These are phyloP conservation scores for Cutaneotrichosporon cavernicola DNA, from an alignment of 1,284 basidiomycete genomes.

Conservation along the genomic window DNA sequence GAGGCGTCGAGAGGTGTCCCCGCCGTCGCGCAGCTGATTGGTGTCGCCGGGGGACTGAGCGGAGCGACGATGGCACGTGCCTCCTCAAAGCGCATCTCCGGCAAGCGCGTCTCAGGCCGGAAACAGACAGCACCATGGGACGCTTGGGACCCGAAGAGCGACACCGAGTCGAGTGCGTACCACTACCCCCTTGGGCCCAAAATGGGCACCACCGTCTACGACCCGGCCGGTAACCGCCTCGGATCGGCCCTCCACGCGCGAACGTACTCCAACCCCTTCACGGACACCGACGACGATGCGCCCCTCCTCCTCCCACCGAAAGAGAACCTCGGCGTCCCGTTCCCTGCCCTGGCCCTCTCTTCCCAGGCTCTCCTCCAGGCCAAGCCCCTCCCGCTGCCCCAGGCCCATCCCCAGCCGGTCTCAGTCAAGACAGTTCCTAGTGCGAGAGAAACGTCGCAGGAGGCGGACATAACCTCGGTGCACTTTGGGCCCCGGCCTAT, in stretches of 20 bases:
- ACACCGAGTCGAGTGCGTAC: neutral
- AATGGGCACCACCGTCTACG: neutral
- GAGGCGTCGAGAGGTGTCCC: neutral
- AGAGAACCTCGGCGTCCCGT: neutral
- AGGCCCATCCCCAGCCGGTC: neutral
- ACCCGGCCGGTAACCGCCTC: neutral
- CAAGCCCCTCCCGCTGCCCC: neutral
- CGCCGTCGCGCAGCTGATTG: neutral
- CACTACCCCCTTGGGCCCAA: neutral
- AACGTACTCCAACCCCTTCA: neutral
- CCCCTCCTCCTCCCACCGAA: conserved; percentile 6
- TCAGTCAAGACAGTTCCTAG: neutral
- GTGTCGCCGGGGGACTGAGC: neutral
- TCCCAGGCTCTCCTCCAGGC: neutral
- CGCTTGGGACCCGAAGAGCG: conserved; percentile 1
- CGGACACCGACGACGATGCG: neutral
- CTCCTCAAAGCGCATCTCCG: neutral
- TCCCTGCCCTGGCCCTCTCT: neutral
- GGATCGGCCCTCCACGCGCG: neutral
- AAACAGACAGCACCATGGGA: neutral
- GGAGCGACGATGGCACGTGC: neutral
- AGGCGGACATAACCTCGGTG: neutral
- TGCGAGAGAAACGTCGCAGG: neutral
- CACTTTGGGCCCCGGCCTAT: neutral
- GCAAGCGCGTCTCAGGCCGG: neutral